Conservation (phyloP, 148 eudicot genomes). For the Rhododendron vialii region DNA sequence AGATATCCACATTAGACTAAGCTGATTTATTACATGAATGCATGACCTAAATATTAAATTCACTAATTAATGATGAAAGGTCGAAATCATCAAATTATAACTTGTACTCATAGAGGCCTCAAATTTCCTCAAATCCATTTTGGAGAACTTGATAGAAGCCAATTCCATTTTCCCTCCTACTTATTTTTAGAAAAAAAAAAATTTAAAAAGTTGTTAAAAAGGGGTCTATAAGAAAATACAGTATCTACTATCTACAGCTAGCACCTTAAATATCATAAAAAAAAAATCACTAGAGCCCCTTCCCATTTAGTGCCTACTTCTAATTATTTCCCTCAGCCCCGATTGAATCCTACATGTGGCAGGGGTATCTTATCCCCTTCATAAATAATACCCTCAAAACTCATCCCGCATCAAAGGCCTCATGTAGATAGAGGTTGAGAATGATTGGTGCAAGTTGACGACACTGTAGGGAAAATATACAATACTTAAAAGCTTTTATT, state of each 20-base stretch:
- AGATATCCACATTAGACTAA: too few relatives aligned
- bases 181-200: too few relatives aligned
- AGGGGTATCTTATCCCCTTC: too few relatives aligned
- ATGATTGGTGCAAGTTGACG: neutral
- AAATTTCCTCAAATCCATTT: neutral
- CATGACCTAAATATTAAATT: too few relatives aligned
- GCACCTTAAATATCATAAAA: neutral
- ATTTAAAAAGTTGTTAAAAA: neutral
- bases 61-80: neutral
- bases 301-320: neutral
- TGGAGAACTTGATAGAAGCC: neutral
- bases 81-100: neutral
- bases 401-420: too few relatives aligned
- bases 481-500: neutral
- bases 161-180: neutral
- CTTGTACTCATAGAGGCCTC: neutral
- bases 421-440: neutral
- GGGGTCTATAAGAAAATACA: neutral
- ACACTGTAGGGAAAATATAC: neutral
- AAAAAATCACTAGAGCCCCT: too few relatives aligned
- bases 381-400: too few relatives aligned
- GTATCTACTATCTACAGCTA: neutral
- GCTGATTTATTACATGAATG: too few relatives aligned
- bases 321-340: neutral
- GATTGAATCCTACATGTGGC: too few relatives aligned